These are phyloP conservation scores for Starmerella kuoi DNA, from an alignment of 805 yeast genomes.

Conservation along the genomic window DNA sequence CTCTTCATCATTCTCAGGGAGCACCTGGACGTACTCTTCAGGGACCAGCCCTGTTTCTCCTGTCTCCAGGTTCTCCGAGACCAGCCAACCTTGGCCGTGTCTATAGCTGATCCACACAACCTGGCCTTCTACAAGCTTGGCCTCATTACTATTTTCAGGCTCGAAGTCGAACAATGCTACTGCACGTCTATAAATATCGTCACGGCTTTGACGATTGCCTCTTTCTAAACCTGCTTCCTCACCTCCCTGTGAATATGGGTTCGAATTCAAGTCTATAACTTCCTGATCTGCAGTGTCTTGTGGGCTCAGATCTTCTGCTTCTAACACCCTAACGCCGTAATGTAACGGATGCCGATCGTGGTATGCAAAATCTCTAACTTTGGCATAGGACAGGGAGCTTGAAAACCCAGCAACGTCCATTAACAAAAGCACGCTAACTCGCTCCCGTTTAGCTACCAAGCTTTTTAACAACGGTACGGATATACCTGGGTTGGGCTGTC, in stretches of 20 bases:
- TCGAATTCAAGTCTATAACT: not conserved
- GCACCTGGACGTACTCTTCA: constrained; percentile 71
- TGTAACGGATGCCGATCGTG: constrained; percentile 55
- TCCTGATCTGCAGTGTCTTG: not conserved
- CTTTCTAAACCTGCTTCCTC: not conserved
- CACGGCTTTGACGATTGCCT: constrained; percentile 11
- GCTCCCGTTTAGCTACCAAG: not conserved
- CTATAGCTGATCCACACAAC: constrained; percentile 72
- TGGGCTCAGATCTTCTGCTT: not conserved
- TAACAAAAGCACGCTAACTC: not conserved
- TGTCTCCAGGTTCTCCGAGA: constrained; percentile 63
- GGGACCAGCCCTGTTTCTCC: constrained; percentile 90
- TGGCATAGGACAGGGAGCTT: constrained; percentile 31
- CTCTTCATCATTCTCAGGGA: constrained; percentile 23
- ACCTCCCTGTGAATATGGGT: not conserved
- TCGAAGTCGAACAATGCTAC: constrained; percentile 77
- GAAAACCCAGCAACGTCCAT: constrained; percentile 24
- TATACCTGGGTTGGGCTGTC: too few relatives aligned
- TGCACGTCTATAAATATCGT: constrained; percentile 50
- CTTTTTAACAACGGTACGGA: not conserved
- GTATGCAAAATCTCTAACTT: constrained; percentile 76
- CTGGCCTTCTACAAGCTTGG: constrained; percentile 68
- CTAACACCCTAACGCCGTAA: constrained; percentile 37
- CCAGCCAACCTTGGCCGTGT: constrained; percentile 98
- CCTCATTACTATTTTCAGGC: constrained; percentile 92